A percentile compares a stretch with the other conserved stretches of the same genome.
phyloP scores from a whole-genome alignment of 2,329 filamentous ascomycete genomes.

The Tolypocladium tundrense region DNA sequence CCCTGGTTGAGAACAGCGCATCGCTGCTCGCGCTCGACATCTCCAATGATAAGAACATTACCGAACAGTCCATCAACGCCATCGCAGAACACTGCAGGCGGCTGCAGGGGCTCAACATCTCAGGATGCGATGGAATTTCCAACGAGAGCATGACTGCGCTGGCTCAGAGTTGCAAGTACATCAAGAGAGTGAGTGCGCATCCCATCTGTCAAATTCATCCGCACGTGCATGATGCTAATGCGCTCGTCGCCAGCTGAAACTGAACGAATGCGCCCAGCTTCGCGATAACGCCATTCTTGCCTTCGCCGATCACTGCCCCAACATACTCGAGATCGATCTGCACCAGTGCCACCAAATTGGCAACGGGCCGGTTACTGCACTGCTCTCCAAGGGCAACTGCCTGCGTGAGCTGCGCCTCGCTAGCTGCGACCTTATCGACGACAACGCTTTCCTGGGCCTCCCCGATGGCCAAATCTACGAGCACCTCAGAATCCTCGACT shows the following conservation, averaged over 20 bases:
- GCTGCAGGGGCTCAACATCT: constrained; percentile 88
- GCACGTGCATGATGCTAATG: not conserved
- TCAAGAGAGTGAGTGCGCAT: constrained; percentile 64
- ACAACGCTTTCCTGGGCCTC: constrained; percentile 76
- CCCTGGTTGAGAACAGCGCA: constrained; percentile 67
- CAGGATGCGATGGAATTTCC: constrained; percentile 72
- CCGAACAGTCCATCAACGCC: constrained; percentile 66
- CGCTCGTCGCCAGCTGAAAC: constrained; percentile 58
- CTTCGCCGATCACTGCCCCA: constrained; percentile 79
- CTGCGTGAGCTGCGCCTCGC: constrained; percentile 86
- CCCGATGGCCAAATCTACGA: constrained; percentile 64
- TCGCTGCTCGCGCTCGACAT: constrained; percentile 85
- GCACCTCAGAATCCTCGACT: constrained; percentile 81
- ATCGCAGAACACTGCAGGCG: constrained; percentile 75
- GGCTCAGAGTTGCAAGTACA: constrained; percentile 70
- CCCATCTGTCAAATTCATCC: not conserved
- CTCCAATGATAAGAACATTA: constrained; percentile 74
- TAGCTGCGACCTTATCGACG: constrained; percentile 74
- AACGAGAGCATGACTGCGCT: constrained; percentile 76
- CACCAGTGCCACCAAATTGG: constrained; percentile 75
- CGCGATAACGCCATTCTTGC: constrained; percentile 73
- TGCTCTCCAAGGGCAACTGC: constrained; percentile 68
- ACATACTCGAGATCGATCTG: constrained; percentile 93
- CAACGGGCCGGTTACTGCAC: constrained; percentile 70
- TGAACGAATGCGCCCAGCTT: constrained; percentile 83